Percentiles rank a stretch among this genome's conserved stretches.
phyloP scores from a whole-genome alignment of 768 basidiomycete genomes.

The Amanita jacksonii region DNA sequence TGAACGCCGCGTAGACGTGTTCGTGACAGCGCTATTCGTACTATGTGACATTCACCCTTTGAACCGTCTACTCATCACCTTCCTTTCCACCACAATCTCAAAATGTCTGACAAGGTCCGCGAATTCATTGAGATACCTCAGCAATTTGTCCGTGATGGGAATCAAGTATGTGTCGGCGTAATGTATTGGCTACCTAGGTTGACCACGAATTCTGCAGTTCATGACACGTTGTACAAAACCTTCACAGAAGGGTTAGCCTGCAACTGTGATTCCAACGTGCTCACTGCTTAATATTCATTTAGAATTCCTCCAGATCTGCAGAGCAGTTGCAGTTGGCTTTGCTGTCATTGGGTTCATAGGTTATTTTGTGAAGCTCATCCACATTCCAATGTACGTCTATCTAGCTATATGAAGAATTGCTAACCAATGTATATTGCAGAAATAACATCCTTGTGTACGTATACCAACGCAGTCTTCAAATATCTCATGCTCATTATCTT shows the following conservation, averaged over 20 bases:
- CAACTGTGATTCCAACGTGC: not conserved
- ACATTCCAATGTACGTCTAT: conserved; percentile 87
- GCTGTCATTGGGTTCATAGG: conserved; percentile 99
- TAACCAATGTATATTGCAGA: conserved; percentile 31
- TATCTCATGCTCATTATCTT: conserved; percentile 18
- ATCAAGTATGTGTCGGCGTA: conserved; percentile 53
- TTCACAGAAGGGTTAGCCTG: conserved; percentile 72
- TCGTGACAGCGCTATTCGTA: conserved; percentile 26
- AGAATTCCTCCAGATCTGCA: conserved; percentile 95
- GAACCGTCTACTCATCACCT: conserved; percentile 9
- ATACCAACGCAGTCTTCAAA: not conserved
- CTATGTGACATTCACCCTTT: too few relatives aligned
- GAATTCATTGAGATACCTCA: conserved; percentile 90
- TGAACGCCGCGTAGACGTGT: conserved; percentile 18
- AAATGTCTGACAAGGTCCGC: conserved; percentile 84
- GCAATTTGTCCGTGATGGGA: conserved; percentile 88
- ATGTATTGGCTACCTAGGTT: not conserved
- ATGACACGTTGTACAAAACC: conserved; percentile 97
- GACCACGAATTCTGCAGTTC: conserved; percentile 50
- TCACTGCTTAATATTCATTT: conserved; percentile 6
- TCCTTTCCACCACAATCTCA: conserved; percentile 19
- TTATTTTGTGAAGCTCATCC: conserved; percentile 96
- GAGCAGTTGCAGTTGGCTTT: conserved; percentile 94
- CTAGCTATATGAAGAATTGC: not conserved
- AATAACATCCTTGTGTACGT: conserved; percentile 98